A percentile compares a stretch with the other conserved stretches of the same genome.
These are phyloP conservation scores for Pseudocercospora pini-densiflorae DNA, from an alignment of 2,329 filamentous ascomycete species.

Conservation along the genomic window DNA sequence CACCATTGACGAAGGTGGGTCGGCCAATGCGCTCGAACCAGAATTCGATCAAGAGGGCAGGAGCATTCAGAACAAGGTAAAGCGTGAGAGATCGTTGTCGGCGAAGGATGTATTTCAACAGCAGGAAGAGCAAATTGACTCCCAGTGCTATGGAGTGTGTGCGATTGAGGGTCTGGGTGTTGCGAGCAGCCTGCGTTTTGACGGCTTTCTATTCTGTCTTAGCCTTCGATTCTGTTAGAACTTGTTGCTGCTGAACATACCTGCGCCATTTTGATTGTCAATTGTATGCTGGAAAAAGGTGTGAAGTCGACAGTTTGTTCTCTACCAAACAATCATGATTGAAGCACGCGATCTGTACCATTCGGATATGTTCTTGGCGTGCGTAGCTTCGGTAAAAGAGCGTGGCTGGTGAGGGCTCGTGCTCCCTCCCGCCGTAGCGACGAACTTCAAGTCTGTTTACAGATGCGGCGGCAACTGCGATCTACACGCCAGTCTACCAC, in stretches of 20 bases:
- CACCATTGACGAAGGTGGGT: conserved; percentile 68
- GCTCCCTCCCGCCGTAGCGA: neutral
- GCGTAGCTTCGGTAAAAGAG: neutral
- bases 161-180: conserved; percentile 71
- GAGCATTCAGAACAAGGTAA: conserved; percentile 74
- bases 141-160: conserved; percentile 77
- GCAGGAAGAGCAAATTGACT: conserved; percentile 75
- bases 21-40: conserved; percentile 84
- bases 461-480: conserved; percentile 5
- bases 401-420: neutral
- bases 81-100: conserved; percentile 56
- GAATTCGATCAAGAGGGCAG: conserved; percentile 79
- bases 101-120: conserved; percentile 68
- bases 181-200: conserved; percentile 57
- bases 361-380: neutral
- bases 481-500: neutral
- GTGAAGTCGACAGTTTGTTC: neutral
- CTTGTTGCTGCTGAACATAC: conserved; percentile 17
- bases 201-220: conserved; percentile 51
- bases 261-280: conserved; percentile 32
- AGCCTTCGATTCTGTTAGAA: conserved; percentile 1
- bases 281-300: neutral
- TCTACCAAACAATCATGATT: neutral
- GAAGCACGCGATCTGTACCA: neutral
- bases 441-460: conserved; percentile 5